These are phyloP conservation scores for Xylariaceae sp. DNA, from an alignment of 2,329 filamentous ascomycete genomes.

Conservation along the genomic window DNA sequence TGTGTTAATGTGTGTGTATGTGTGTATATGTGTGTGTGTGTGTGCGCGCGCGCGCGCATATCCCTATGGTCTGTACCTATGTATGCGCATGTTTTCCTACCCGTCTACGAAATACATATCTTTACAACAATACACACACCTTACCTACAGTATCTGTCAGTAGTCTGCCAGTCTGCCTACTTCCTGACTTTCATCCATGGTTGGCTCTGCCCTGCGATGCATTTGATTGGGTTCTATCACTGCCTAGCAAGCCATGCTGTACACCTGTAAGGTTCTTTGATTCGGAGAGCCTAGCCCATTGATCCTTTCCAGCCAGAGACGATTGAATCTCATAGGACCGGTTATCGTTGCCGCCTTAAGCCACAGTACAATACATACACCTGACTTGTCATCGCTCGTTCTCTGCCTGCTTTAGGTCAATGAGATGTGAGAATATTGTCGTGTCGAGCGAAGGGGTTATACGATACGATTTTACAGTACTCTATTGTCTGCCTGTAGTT, in stretches of 20 bases:
- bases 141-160: not conserved
- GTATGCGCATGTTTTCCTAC: not conserved
- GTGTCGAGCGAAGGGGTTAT: conserved; percentile 13
- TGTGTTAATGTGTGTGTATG: conserved; percentile 3
- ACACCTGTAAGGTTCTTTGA: too few relatives aligned
- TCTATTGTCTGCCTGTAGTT: not conserved
- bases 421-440: conserved; percentile 18
- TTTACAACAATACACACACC: not conserved
- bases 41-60: too few relatives aligned
- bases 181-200: not conserved
- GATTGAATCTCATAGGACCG: conserved; percentile 21
- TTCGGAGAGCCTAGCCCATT: conserved; percentile 24
- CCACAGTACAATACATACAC: conserved; percentile 24
- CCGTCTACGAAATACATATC: not conserved
- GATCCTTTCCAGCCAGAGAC: conserved; percentile 21
- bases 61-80: too few relatives aligned
- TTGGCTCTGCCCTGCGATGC: not conserved
- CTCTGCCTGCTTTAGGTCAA: conserved; percentile 22
- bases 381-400: conserved; percentile 24
- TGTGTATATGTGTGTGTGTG: not conserved
- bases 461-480: conserved; percentile 1
- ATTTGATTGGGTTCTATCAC: not conserved
- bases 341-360: conserved; percentile 31
- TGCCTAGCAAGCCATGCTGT: not conserved
- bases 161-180: not conserved